Evolutionary conservation across 2,329 filamentous ascomycete species (phyloP), one percentile per base, ranked within the genome.

Genomic region (Akanthomyces dipterigenus): DNA sequence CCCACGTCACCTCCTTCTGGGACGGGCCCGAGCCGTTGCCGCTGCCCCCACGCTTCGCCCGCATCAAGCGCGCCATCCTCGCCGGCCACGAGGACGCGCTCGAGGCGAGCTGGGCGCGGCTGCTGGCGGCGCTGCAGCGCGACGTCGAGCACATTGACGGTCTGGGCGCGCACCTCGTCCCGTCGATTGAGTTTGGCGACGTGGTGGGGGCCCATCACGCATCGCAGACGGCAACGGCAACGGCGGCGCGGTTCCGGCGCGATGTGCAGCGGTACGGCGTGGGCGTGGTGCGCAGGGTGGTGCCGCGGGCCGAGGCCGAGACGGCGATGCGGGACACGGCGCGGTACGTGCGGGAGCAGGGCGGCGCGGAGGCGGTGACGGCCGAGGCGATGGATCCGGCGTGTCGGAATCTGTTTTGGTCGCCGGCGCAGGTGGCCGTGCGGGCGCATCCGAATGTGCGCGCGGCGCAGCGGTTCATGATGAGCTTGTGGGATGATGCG

Each of bases 321-420:
- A 74, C 74, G 28, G 82, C 83, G 70, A 87, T 89, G 67, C 76
- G 78, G 51, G 80, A 85, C 67, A 82, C 85, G 12, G 78, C 82
- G 65, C 76, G 80, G 46, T 89, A 90, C 69, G 40, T 60, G n/a
- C 49, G 54, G 11, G 79, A 86, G 48, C 75, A 49, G 26, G n/a
- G 20, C 3, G 5, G 16, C n/a, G 18, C n/a, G 46, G 46, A 3
- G 16, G 22, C 18, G 22, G 20, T 34, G 49, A 9, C 34, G 49
- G 46, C 46, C 7, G 49, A 51, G 31, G 18, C 18, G 18, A 36
- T 51, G 66, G 84, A 87, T 45, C 87, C 87, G 5, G 84, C 87
- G 1, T 89, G 88, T 56, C 89, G 87, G 72, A 87, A 90, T 72
- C 82, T 89, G 67, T 90, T 89, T 75, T 90, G 87, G 88, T 87